Evolutionary conservation across 345 rosid genomes (phyloP), one percentile per base, ranked within the genome.

Genomic region (Pelargonium nanum): DNA sequence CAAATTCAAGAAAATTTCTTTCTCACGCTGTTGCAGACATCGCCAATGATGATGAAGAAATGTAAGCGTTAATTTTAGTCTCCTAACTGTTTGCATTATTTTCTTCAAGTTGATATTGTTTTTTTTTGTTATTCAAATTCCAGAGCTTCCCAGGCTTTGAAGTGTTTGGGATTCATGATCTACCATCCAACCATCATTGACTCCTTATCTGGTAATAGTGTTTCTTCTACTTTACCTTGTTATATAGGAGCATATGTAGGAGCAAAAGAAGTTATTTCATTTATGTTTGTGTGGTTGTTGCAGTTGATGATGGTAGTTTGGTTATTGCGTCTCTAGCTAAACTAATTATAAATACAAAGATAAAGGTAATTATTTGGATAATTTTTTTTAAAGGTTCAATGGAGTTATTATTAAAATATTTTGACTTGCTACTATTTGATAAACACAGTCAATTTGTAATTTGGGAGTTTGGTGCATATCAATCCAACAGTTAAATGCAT

Each of bases 101-200:
- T 19, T 23, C 1, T 25, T 25, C 7, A 25, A 24, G 13, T 22
- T 40, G 23, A 26, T 44, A 23, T 32, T 26, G 5, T 28, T 53
- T 44, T 50, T 20, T 53, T 61, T 16, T 44, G 55, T 58, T 23
- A 16, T 12, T 24, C 9, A 3, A 57, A 32, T 21, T 65, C 58
- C 71, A 84, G 86, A 19, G 79, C 86, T 48, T 75, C 78, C 19
- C 83, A 61, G 81, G 85, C 85, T 54, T 76, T 84, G 69, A 84
- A 81, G 77, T 84, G 89, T 26, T 57, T 77, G 65, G 83, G 86
- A 15, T 80, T 81, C 69, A 72, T 78, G 70, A 79, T 81, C 2
- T 77, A 81, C 51, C 85, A 81, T 67, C 79, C 82, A 6, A 61
- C 72, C 21, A 60, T 78, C 53, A 76, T 77, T 56, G 63, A 70